Base-by-base conservation (phyloP, 2,329 filamentous ascomycete genomes). In the Lanzia echinophila region DNA sequence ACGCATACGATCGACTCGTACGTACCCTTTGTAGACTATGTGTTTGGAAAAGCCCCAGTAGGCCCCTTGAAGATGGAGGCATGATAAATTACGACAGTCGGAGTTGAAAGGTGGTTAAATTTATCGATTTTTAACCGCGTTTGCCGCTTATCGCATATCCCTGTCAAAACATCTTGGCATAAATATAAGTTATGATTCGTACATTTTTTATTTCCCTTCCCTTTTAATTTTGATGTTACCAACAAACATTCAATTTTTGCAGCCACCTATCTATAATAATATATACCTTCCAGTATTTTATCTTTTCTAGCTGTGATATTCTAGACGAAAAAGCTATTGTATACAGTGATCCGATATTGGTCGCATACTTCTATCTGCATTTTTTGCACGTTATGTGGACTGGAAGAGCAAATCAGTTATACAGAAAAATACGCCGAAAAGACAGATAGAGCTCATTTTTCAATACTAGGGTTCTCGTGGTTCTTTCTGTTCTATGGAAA, bases 41-140 rank as follows among this genome's bases (percentile, higher is more conserved):
- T 19, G 36, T 34, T 33, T 34, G 44, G n/a, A 28, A 44, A 13
- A 34, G 32, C 47, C 39, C 54, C 50, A 42, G 31, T 36, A 32
- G 36, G 54, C 63, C 62, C 63, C 63, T 66, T 15, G 64, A 68
- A 19, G 60, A 50, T 55, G 64, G 63, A 42, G 65, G 62, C 67
- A 68, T 68, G 32, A 42, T 59, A 41, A 36, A 41, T 17, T 28
- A 7, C 19, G 22, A 28, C 8, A 24, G 36, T 15, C 15, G 12
- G 13, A 17, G 6, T 22, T 11, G 24, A 48, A 33, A 28, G 19
- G 44, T 20, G 8, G 34, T 53, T 19, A 24, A 4, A 11, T 13
- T 11, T 48, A 12, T 24, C 19, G 4, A 20, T 1, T 31, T 28
- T 36, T 43, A 53, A 48, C 19, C 50, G 50, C 44, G 45, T 24